Evolutionary conservation across 164 flowering plant species (phyloP), one percentile per base, ranked within the genome.

Genomic region (Taxillus chinensis): DNA sequence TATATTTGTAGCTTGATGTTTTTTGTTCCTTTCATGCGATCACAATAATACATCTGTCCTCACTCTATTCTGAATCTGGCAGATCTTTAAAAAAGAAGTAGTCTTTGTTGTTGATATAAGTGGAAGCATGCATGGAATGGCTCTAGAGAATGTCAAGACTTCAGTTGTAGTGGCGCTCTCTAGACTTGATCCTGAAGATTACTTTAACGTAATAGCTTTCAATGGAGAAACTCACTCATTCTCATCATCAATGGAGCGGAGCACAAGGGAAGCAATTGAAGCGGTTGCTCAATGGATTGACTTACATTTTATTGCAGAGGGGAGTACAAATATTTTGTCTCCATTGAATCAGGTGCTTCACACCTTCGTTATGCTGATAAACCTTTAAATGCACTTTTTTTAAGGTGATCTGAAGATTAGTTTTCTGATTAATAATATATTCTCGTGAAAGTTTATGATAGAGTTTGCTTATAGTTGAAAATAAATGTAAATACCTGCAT

Each of bases 171-270:
- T 14, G 14, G 59, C 59, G 0, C 41, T 57, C 15, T 57, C 59
- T 5, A 37, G 10, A 15, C 41, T 57, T 38, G 41, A 57, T 57
- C 7, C n/a, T 3, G 6, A 37, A 57, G 59, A 57, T 14, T 38
- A 38, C 39, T 57, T 57, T n/a, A 57, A 57, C 59, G 39, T 57
- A 37, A 57, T 57, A 57, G 43, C 59, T 9, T 57, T 57, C n/a
- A 40, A 40, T 40, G 59, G 15, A 10, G 59, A 57, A 9, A 3
- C 41, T 57, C 41, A 15, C 59, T 38, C 10, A 40, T 57, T 57
- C 11, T 57, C 59, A 12, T 57, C 59, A 38, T 38, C 41, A 9
- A 7, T 57, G 59, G 59, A 57, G 43, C 43, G 14, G 15, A 41
- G 11, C 37, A 38, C 59, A 57, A 38, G 11, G n/a, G 59, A 57